Percentiles rank a stretch among this genome's conserved stretches.
Conservation (phyloP, 202 grass and related monocot genomes). For the Hordeum pubiflorum region DNA sequence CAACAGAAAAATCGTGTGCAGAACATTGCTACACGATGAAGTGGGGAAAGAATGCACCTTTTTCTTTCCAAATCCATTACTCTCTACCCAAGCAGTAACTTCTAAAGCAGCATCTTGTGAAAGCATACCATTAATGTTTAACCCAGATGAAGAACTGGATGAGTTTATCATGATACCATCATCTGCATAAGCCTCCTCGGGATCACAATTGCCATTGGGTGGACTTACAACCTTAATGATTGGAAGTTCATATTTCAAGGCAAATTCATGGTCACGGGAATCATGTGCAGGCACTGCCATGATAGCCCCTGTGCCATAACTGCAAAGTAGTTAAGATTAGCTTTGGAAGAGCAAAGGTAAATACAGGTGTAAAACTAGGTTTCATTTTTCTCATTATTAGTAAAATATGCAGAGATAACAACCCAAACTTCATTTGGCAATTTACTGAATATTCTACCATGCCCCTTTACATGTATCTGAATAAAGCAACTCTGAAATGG, state of each 20-base stretch:
- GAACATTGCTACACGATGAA: background rate
- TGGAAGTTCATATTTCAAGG: constrained; percentile 66
- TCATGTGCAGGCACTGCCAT: constrained; percentile 98
- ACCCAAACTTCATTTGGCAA: background rate
- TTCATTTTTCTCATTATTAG: background rate
- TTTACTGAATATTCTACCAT: background rate
- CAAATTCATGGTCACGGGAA: constrained; percentile 81
- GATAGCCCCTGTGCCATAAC: constrained; percentile 93
- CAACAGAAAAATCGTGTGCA: constrained; percentile 2
- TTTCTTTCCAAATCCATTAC: constrained; percentile 68
- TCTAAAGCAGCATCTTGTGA: constrained; percentile 80
- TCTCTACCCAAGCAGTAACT: constrained; percentile 75
- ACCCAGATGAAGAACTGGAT: constrained; percentile 52
- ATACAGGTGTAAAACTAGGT: background rate
- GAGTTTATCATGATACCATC: constrained; percentile 85
- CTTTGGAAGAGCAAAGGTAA: constrained; percentile 26
- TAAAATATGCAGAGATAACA: constrained; percentile 6
- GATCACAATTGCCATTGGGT: constrained; percentile 38
- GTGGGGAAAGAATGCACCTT: constrained; percentile 48
- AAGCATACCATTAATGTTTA: constrained; percentile 75
- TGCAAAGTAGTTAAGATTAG: constrained; percentile 31
- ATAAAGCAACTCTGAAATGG: no score
- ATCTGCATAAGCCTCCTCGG: constrained; percentile 50
- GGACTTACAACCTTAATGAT: constrained; percentile 65
- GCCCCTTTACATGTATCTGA: no score